Conservation (phyloP, 305 asterid species). For the Withania somnifera region DNA sequence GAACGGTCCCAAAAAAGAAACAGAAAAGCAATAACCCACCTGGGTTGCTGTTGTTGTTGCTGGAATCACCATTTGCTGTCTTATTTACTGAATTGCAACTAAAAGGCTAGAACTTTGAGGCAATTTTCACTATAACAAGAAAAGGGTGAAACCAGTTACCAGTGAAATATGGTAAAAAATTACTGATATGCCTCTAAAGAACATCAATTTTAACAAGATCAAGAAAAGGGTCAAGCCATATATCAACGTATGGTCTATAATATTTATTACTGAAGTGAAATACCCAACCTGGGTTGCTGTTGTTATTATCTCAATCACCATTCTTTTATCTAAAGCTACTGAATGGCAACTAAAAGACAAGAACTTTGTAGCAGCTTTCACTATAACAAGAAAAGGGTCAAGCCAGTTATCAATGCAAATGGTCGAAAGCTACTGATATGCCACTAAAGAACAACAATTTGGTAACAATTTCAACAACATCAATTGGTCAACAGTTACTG, state of each 20-base stretch:
- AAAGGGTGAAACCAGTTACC: background rate
- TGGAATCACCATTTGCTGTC: too few relatives aligned
- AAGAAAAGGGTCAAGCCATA: background rate
- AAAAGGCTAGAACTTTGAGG: background rate
- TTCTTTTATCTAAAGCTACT: too few relatives aligned
- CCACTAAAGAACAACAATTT: background rate
- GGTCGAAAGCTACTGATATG: background rate
- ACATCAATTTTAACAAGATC: background rate
- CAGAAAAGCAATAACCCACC: too few relatives aligned
- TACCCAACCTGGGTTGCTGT: slow-evolving; percentile 12
- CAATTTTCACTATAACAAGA: background rate
- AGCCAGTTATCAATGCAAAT: background rate
- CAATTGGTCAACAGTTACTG: background rate
- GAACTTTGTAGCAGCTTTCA: background rate
- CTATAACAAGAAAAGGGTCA: background rate
- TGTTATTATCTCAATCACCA: background rate
- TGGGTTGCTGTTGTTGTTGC: too few relatives aligned
- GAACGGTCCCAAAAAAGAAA: background rate
- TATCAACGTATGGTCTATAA: background rate
- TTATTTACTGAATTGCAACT: too few relatives aligned
- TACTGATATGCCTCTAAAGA: background rate
- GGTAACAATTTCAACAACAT: background rate
- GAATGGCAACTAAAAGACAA: too few relatives aligned
- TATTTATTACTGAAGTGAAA: background rate
- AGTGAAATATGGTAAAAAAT: background rate